A percentile compares a stretch with the other conserved stretches of the same genome.
Evolutionary conservation across 768 basidiomycete genomes (phyloP).

Genomic region (Erythrobasidium yunnanense): DNA sequence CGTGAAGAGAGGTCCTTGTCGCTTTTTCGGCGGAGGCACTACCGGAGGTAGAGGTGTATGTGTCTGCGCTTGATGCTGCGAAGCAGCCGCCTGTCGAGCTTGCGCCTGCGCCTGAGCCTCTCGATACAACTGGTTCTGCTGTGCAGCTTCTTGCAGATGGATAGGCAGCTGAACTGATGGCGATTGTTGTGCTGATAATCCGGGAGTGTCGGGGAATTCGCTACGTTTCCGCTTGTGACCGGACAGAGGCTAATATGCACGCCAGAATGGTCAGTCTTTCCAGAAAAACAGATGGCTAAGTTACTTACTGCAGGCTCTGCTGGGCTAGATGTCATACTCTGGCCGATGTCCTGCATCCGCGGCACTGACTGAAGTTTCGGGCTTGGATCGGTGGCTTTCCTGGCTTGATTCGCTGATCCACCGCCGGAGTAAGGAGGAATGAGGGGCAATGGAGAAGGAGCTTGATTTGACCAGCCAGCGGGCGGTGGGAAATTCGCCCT

Average conservation of each 20-base stretch:
- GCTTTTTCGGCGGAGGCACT: constrained; percentile 2
- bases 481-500: too few relatives aligned
- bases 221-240: background rate
- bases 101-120: background rate
- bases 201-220: background rate
- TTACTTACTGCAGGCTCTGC: too few relatives aligned
- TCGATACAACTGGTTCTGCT: background rate
- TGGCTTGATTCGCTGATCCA: too few relatives aligned
- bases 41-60: background rate
- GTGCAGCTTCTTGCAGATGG: background rate
- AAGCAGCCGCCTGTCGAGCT: background rate
- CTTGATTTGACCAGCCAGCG: too few relatives aligned
- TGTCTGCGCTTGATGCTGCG: background rate
- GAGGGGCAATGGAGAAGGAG: too few relatives aligned
- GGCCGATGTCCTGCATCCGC: too few relatives aligned
- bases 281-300: too few relatives aligned
- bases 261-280: too few relatives aligned
- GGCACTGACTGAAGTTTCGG: too few relatives aligned
- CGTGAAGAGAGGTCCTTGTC: constrained; percentile 16
- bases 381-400: too few relatives aligned
- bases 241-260: background rate
- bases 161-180: background rate
- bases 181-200: background rate
- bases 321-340: too few relatives aligned
- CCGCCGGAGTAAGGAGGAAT: too few relatives aligned